Evolutionary conservation across 164 flowering plant species (phyloP).

Genomic region (Stephania japonica): DNA sequence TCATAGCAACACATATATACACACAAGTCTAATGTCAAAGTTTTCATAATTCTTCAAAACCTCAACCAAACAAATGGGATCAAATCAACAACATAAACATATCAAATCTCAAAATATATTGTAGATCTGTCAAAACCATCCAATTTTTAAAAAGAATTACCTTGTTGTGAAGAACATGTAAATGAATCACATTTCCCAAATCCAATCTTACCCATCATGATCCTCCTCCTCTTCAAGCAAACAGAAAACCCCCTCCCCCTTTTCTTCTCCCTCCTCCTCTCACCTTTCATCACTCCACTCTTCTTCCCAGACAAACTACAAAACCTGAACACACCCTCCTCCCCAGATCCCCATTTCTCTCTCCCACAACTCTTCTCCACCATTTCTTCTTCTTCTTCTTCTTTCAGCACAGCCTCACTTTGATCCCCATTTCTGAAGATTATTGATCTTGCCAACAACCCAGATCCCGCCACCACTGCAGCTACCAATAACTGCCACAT

Average conservation of each 20-base stretch:
- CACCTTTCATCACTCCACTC: slow-evolving; percentile 8
- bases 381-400: not conserved
- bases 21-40: not conserved
- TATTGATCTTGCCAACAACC: slow-evolving; percentile 41
- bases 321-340: slow-evolving; percentile 53
- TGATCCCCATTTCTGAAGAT: slow-evolving; percentile 16
- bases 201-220: slow-evolving; percentile 20
- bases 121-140: not conserved
- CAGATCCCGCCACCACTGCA: slow-evolving; percentile 67
- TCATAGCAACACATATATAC: not conserved
- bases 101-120: not conserved
- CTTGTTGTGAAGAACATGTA: slow-evolving; percentile 30
- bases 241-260: slow-evolving; percentile 26
- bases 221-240: slow-evolving; percentile 56
- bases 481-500: slow-evolving; percentile 69
- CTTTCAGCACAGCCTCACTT: not conserved
- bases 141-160: slow-evolving; percentile 13
- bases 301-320: slow-evolving; percentile 31
- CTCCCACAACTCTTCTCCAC: slow-evolving; percentile 9
- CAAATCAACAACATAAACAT: not conserved
- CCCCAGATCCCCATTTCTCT: slow-evolving; percentile 3
- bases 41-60: not conserved
- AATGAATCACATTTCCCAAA: slow-evolving; percentile 30
- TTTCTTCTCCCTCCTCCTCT: slow-evolving; percentile 8
- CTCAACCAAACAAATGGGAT: not conserved